These are phyloP conservation scores for Massospora cicadina DNA, from an alignment of 371 early-diverging fungal species.

Conservation along the genomic window DNA sequence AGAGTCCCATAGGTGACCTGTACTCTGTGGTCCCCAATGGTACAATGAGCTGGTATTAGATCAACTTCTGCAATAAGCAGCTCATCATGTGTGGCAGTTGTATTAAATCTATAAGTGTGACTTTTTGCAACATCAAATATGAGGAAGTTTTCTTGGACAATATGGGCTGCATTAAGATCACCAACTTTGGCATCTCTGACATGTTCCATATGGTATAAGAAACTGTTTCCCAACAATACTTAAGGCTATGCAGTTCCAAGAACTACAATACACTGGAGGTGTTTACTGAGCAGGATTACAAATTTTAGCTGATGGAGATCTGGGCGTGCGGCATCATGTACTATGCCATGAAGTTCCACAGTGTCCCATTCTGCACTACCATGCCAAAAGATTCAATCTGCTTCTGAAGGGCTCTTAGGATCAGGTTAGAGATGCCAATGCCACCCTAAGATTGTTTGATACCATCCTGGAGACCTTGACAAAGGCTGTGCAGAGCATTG, in stretches of 20 bases:
- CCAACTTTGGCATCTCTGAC: constrained; percentile 93
- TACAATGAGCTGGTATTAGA: constrained; percentile 50
- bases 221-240: constrained; percentile 35
- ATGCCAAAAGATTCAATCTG: constrained; percentile 41
- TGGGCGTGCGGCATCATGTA: constrained; percentile 76
- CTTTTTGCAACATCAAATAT: constrained; percentile 75
- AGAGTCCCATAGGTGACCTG: constrained; percentile 71
- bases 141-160: constrained; percentile 83
- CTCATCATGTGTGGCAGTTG: constrained; percentile 74
- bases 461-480: too few relatives aligned
- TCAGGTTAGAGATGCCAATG: too few relatives aligned
- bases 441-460: too few relatives aligned
- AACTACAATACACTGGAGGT: constrained; percentile 88
- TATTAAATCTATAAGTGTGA: constrained; percentile 86
- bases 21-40: constrained; percentile 54
- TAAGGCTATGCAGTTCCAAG: constrained; percentile 67
- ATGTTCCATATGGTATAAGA: constrained; percentile 75
- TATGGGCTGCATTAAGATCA: constrained; percentile 77
- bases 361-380: constrained; percentile 58
- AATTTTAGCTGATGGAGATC: constrained; percentile 60
- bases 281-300: constrained; percentile 41
- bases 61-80: constrained; percentile 82
- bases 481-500: too few relatives aligned
- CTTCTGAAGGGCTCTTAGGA: too few relatives aligned
- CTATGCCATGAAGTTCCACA: constrained; percentile 56